Percentiles rank a stretch among this genome's conserved stretches.
phyloP scores from a whole-genome alignment of 2,329 filamentous ascomycete species.

The Trichoderma aggressivum region DNA sequence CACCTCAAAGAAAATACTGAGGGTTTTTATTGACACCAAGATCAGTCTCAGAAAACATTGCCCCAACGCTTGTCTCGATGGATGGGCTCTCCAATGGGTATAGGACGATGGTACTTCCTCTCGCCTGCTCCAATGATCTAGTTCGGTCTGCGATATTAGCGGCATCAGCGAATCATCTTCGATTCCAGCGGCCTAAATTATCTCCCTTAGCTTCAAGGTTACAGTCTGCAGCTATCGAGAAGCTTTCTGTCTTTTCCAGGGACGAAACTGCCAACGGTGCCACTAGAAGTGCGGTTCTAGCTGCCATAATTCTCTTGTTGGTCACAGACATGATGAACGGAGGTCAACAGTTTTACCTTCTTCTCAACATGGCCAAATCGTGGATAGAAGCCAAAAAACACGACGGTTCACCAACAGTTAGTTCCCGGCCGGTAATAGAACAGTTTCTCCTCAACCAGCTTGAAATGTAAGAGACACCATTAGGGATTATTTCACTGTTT shows the following conservation, averaged over 20 bases:
- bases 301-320: neutral
- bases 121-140: neutral
- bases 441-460: neutral
- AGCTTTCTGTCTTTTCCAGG: neutral
- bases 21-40: neutral
- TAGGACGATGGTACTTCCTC: neutral
- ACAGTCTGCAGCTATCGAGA: neutral
- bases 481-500: neutral
- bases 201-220: neutral
- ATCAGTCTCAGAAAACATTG: neutral
- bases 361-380: neutral
- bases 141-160: neutral
- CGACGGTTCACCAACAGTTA: neutral
- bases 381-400: neutral
- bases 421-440: neutral
- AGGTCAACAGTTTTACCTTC: neutral
- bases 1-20: neutral
- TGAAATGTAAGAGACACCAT: neutral
- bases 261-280: neutral
- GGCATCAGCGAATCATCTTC: neutral
- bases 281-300: neutral
- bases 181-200: neutral
- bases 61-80: neutral
- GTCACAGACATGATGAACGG: neutral
- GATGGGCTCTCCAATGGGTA: neutral